Evolutionary conservation across 2,329 filamentous ascomycete species (phyloP).

Genomic region (Aspergillus sergii): DNA sequence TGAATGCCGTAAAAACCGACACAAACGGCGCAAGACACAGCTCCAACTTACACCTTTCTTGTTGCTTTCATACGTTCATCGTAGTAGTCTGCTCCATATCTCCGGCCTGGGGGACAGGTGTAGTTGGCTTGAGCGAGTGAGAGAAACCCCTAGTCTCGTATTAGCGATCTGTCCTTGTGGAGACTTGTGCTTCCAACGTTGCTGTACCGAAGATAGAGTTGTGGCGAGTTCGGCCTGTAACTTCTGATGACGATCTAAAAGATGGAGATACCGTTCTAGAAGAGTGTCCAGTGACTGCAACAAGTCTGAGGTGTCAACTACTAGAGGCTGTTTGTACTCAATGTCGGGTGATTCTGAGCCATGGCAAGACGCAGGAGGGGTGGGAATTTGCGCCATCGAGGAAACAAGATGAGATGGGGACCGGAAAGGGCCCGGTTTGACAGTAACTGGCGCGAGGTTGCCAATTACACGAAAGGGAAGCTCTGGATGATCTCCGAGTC

Average conservation of each 20-base stretch:
- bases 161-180: slow-evolving; percentile 9
- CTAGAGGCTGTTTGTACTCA: slow-evolving; percentile 19
- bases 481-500: background rate
- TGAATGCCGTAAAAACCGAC: background rate
- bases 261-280: slow-evolving; percentile 46
- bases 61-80: slow-evolving; percentile 55
- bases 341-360: slow-evolving; percentile 30
- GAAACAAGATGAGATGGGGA: background rate
- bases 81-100: slow-evolving; percentile 53
- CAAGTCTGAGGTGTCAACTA: slow-evolving; percentile 28
- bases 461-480: background rate
- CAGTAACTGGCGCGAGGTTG: background rate
- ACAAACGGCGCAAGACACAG: background rate
- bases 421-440: background rate
- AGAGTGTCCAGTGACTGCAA: slow-evolving; percentile 41
- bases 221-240: slow-evolving; percentile 42
- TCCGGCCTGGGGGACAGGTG: slow-evolving; percentile 46
- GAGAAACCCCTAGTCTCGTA: slow-evolving; percentile 47
- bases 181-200: background rate
- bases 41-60: slow-evolving; percentile 38
- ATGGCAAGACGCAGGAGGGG: slow-evolving; percentile 37
- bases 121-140: slow-evolving; percentile 54
- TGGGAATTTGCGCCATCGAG: slow-evolving; percentile 37
- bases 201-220: slow-evolving; percentile 42
- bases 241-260: slow-evolving; percentile 47